Evolutionary conservation across 2,329 filamentous ascomycete species (phyloP), one percentile per base, ranked within the genome.

Genomic region (Emergomyces orientalis): DNA sequence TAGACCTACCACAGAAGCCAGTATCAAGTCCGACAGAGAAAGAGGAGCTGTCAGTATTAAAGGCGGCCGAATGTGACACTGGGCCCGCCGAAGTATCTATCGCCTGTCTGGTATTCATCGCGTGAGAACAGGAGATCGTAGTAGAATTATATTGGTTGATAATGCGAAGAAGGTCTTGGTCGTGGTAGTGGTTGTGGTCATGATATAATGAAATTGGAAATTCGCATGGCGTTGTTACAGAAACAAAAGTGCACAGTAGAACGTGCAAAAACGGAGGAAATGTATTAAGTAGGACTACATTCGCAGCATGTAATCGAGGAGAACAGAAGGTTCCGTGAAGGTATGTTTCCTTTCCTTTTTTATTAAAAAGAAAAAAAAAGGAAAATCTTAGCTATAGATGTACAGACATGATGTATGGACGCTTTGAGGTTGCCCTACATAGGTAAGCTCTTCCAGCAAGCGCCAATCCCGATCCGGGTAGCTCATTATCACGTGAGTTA

Each of bases 61-160:
- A 96, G 9, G 89, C 86, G 55, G 88, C 86, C 17, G 90, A 95
- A 45, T 97, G 83, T 13, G 91, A 92, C 65, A 87, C 84, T 4
- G 89, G 88, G 61, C 87, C 85, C 52, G 82, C 83, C 22, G 89
- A 86, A 59, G 86, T 85, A 78, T 96, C 91, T 71, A 97, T 90
- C 63, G 89, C 85, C 60, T 88, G 89, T 64, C 93, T 84, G 52
- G 91, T 95, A 74, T 97, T 94, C 94, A 97, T 99, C n/a, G 3
- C 37, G 9, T 9, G n/a, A 39, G 13, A 25, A 61, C 65, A 79
- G 71, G 34, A n/a, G n/a, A n/a, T 25, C 17, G 30, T n/a, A 11
- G 41, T 22, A 56, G 34, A 19, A 17, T 25, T 55, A 39, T 41
- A 7, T 19, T n/a, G 27, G 30, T 32, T 34, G 41, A 49, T n/a